A percentile compares a stretch with the other conserved stretches of the same genome.
phyloP scores from a whole-genome alignment of 768 basidiomycete species.

The Lentinula raphanica region DNA sequence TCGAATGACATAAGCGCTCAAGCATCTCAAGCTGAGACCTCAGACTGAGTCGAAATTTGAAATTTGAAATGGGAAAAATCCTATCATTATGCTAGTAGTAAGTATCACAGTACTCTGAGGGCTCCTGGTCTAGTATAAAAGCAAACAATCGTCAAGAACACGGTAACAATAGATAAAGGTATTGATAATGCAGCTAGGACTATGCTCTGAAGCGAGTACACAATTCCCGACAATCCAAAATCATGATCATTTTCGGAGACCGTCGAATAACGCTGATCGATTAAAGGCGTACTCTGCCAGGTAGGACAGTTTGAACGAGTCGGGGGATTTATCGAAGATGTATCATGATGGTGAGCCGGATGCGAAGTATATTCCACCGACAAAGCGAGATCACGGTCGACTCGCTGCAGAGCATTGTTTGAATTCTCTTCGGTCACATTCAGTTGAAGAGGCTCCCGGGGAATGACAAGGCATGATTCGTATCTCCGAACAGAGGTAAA shows the following conservation, averaged over 20 bases:
- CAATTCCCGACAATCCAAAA: not conserved
- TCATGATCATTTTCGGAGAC: not conserved
- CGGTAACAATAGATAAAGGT: not conserved
- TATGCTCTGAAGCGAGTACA: not conserved
- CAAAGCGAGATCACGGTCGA: constrained; percentile 1
- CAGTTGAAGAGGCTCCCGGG: not conserved
- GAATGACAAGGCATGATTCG: not conserved
- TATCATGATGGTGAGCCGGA: not conserved
- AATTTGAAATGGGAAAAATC: no score
- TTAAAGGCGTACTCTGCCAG: no score
- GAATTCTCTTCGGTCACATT: not conserved
- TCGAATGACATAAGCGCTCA: no score
- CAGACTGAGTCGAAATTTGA: no score
- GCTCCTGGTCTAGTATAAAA: constrained; percentile 1
- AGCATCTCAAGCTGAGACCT: no score
- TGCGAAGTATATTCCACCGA: not conserved
- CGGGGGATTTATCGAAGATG: not conserved
- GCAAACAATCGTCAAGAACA: not conserved
- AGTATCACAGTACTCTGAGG: not conserved
- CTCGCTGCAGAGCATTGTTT: not conserved
- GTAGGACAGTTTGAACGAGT: not conserved
- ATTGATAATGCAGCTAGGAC: not conserved
- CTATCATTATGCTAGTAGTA: no score
- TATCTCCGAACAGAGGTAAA: not conserved
- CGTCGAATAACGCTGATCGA: not conserved